These are phyloP conservation scores for Plasmodium gallinaceum DNA, from an alignment of 169 alveolate genomes.

Conservation along the genomic window DNA sequence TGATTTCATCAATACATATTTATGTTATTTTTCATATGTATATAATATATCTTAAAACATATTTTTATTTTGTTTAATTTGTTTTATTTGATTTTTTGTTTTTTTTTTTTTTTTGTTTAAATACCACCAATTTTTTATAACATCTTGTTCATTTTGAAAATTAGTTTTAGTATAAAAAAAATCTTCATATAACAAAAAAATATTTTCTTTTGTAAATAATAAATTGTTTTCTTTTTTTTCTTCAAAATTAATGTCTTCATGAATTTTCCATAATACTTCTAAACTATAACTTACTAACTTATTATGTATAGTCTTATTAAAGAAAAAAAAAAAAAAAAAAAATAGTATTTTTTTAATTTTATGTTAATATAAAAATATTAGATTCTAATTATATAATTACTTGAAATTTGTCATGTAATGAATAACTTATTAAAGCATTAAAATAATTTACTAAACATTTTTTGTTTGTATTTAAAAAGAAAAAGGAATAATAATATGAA, in stretches of 20 bases:
- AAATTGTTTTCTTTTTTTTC: slow-evolving; percentile 52
- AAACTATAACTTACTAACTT: slow-evolving; percentile 55
- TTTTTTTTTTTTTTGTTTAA: slow-evolving; percentile 1
- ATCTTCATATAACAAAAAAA: slow-evolving; percentile 62
- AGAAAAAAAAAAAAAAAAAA: too few species aligned
- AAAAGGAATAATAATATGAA: slow-evolving; percentile 30
- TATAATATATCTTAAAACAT: neutral
- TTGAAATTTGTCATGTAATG: slow-evolving; percentile 28
- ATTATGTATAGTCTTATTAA: slow-evolving; percentile 22
- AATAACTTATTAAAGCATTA: slow-evolving; percentile 39
- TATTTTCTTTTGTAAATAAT: slow-evolving; percentile 67
- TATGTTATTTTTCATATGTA: neutral
- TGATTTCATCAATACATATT: neutral
- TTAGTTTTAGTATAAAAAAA: slow-evolving; percentile 46
- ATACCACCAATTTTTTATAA: slow-evolving; percentile 59
- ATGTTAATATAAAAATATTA: too few species aligned
- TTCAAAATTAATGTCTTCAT: slow-evolving; percentile 66
- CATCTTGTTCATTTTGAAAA: slow-evolving; percentile 66
- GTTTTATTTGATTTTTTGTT: neutral
- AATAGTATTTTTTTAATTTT: neutral
- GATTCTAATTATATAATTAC: neutral
- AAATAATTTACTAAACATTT: slow-evolving; percentile 57
- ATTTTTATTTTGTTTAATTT: neutral
- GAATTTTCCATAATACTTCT: slow-evolving; percentile 65
- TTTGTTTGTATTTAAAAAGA: slow-evolving; percentile 46